phyloP scores from a whole-genome alignment of 768 basidiomycete species.

The Boletus reticulatus region DNA sequence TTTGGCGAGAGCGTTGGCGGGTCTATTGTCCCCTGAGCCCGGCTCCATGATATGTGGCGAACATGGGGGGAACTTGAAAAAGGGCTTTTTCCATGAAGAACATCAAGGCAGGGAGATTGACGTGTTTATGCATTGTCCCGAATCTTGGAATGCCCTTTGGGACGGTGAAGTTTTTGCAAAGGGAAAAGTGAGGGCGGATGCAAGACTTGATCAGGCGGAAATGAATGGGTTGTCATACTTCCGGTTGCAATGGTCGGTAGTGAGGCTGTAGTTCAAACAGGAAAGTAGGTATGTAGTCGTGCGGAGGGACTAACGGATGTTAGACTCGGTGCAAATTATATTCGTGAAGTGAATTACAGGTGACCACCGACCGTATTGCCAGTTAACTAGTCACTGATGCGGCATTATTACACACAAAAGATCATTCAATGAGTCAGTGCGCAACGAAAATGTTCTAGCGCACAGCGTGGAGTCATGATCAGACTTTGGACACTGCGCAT shows the following conservation, averaged over 20 bases:
- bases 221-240: neutral
- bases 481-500: no score
- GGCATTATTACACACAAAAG: neutral
- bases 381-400: neutral
- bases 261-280: slow-evolving; percentile 10
- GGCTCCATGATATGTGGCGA: slow-evolving; percentile 34
- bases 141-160: slow-evolving; percentile 39
- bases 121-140: slow-evolving; percentile 32
- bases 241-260: slow-evolving; percentile 26
- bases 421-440: no score
- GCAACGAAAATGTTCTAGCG: no score
- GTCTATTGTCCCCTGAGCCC: slow-evolving; percentile 27
- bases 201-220: neutral
- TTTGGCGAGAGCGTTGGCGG: slow-evolving; percentile 28
- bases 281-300: no score
- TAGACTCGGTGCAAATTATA: no score
- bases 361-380: no score
- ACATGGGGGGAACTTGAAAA: slow-evolving; percentile 17
- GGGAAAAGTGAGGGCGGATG: slow-evolving; percentile 9
- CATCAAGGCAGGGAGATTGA: neutral
- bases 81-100: neutral
- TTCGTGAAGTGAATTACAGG: no score
- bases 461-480: no score
- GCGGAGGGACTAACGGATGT: no score
- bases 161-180: slow-evolving; percentile 34